phyloP scores from a whole-genome alignment of 2,329 filamentous ascomycete species.

The Aspergillus amoenus region DNA sequence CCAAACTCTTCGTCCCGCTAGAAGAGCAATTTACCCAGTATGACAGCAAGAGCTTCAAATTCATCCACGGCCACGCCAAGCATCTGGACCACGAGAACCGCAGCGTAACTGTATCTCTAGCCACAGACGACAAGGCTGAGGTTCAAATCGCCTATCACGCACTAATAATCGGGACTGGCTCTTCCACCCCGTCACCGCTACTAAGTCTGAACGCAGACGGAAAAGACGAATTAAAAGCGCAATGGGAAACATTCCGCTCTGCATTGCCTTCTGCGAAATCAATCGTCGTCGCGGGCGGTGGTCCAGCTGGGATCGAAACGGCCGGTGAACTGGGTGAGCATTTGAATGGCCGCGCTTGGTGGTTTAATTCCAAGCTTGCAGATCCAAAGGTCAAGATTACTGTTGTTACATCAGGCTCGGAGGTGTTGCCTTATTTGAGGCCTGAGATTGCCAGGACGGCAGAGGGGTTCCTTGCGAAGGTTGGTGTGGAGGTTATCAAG shows the following conservation, averaged over 20 bases:
- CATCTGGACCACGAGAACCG: slow-evolving; percentile 18
- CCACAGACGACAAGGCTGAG: slow-evolving; percentile 22
- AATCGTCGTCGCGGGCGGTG: slow-evolving; percentile 42
- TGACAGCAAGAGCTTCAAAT: slow-evolving; percentile 33
- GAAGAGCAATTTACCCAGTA: slow-evolving; percentile 42
- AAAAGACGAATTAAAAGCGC: slow-evolving; percentile 30
- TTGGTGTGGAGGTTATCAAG: slow-evolving; percentile 52
- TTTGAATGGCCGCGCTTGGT: slow-evolving; percentile 49
- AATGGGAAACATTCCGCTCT: slow-evolving; percentile 43
- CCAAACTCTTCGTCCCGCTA: slow-evolving; percentile 49
- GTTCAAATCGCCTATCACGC: slow-evolving; percentile 39
- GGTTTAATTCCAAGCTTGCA: slow-evolving; percentile 27
- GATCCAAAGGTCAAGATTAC: slow-evolving; percentile 45
- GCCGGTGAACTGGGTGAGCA: slow-evolving; percentile 54
- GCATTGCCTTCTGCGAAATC: slow-evolving; percentile 40
- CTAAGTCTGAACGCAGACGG: slow-evolving; percentile 39
- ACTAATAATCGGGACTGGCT: slow-evolving; percentile 52
- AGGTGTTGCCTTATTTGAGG: slow-evolving; percentile 45
- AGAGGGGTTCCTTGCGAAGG: slow-evolving; percentile 41
- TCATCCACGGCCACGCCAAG: slow-evolving; percentile 44
- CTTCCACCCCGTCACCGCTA: slow-evolving; percentile 48
- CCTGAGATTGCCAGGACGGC: slow-evolving; percentile 41
- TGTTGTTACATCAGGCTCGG: slow-evolving; percentile 40
- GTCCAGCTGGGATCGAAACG: slow-evolving; percentile 43
- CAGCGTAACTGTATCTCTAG: slow-evolving; percentile 24